Percentiles rank a stretch among this genome's conserved stretches.
phyloP scores from a whole-genome alignment of 257 asterid genomes.

The Voacanga thouarsii region DNA sequence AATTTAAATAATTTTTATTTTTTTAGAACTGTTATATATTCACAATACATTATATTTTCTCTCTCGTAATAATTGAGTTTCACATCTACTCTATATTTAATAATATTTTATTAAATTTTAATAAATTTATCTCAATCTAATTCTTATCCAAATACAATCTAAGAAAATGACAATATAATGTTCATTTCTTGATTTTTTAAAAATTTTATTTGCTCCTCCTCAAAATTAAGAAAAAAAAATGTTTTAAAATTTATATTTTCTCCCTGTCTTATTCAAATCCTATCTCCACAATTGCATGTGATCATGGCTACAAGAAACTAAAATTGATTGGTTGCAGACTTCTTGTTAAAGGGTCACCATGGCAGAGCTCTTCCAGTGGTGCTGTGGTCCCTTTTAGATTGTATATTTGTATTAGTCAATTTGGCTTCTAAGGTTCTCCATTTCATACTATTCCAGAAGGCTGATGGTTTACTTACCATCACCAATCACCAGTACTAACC shows the following conservation, averaged over 20 bases:
- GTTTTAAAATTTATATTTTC: no score
- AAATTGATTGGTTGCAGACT: neutral
- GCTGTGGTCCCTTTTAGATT: conserved; percentile 4
- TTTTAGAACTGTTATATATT: no score
- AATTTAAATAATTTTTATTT: no score
- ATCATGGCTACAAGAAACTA: neutral
- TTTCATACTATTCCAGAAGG: neutral
- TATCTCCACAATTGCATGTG: neutral
- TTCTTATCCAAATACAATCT: neutral
- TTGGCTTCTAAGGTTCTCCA: neutral
- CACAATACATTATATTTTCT: no score
- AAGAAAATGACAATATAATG: neutral
- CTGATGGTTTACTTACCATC: conserved; percentile 12
- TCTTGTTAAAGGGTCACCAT: neutral
- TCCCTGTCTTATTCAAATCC: neutral
- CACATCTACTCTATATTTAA: no score
- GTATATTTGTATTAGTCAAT: neutral
- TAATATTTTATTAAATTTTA: no score
- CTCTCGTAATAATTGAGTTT: no score
- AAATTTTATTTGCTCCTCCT: neutral
- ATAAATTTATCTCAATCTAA: no score
- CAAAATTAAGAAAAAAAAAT: neutral
- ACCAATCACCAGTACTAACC: neutral
- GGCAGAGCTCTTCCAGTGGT: neutral
- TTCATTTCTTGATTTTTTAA: no score